Evolutionary conservation across 2,329 filamentous ascomycete species (phyloP), one percentile per base, ranked within the genome.

Genomic region (Didymella pomorum): DNA sequence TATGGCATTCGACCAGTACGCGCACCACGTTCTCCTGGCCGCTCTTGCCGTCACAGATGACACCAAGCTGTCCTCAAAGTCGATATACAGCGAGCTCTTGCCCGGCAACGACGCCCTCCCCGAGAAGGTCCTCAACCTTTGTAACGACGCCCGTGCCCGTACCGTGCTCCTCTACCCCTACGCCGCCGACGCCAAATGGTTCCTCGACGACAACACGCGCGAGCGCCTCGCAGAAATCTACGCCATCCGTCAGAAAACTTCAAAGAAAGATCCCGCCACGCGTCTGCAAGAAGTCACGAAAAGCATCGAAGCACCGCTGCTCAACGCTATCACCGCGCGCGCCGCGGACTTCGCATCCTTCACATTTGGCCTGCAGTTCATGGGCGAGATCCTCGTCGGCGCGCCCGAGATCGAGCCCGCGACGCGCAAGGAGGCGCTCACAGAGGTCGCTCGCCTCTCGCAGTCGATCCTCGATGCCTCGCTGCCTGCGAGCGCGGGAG

Each of bases 31-130:
- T 52, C 86, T 99, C 31, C 83, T 98, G 54, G 85, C 93, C 1
- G 92, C 92, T 1, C 93, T 93, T 74, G 95, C 98, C 70, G 89
- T 97, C 47, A 88, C 97, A 47, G 95, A 99, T 69, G 95, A 99
- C 75, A 99, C 95, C 10, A 93, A 96, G 64, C 83, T 97, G 71
- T 91, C 88, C 3, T 84, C 88, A 49, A 98, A 96, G 80, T 84
- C 90, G 29, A 90, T 99, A 64, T 92, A 97, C 77, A 84, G 91
- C 0, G 94, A 98, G 77, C 82, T 99, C 12, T 79, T 97, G 18
- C 91, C 76, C 23, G 61, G 56, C 60, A 73, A 76, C 49, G 77
- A 81, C n/a, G 71, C 75, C 56, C 82, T 87, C 31, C 80, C 84
- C 2, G 85, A 89, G 65, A 89, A 89, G 61, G 81, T 92, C 48